Evolutionary conservation across 106 monocot genomes (phyloP), one percentile per base, ranked within the genome.

Genomic region (Platanthera zijinensis): DNA sequence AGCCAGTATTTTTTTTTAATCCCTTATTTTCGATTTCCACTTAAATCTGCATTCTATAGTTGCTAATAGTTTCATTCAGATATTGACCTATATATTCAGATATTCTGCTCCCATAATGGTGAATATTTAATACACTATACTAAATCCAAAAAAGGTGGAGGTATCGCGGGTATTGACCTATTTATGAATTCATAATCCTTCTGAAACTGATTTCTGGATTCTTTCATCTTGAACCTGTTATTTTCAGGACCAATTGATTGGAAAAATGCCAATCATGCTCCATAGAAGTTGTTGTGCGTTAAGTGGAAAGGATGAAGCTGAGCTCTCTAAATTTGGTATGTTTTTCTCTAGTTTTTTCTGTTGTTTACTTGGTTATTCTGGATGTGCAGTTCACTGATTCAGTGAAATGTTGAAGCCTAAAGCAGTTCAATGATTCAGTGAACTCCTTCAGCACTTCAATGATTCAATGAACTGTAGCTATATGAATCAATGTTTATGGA

Each of bases 211-310:
- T 10, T 28, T 64, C 7, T 47, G 63, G 30, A 78, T 30, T 10
- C 18, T 32, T 63, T 19, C 10, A 45, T 64, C 11, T 52, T 71
- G 13, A 78, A 25, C 4, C 53, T 67, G 74, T 56, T 69, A 3
- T 69, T 47, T 32, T 69, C 70, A 96, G 91, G 77, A 62, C 72
- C 64, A 22, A 18, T 89, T 70, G 49, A 97, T 97, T 82, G 97
- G 94, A 51, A 71, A 78, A 32, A 85, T 97, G 73, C 97, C 97
- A 28, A 97, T 97, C 51, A 97, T 97, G 97, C 89, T 97, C 5
- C 87, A 91, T 11, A 97, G 97, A 72, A 71, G 78, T 69, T 70
- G 76, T 45, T 97, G 97, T 57, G 84, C 88, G 48, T 78, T 97
- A 56, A 81, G 63, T 83, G 89, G 86, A 57, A 97, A 91, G 80